Percentiles rank a stretch among this genome's conserved stretches.
phyloP scores from a whole-genome alignment of 164 flowering plant species.

The Vitis rotundifolia region DNA sequence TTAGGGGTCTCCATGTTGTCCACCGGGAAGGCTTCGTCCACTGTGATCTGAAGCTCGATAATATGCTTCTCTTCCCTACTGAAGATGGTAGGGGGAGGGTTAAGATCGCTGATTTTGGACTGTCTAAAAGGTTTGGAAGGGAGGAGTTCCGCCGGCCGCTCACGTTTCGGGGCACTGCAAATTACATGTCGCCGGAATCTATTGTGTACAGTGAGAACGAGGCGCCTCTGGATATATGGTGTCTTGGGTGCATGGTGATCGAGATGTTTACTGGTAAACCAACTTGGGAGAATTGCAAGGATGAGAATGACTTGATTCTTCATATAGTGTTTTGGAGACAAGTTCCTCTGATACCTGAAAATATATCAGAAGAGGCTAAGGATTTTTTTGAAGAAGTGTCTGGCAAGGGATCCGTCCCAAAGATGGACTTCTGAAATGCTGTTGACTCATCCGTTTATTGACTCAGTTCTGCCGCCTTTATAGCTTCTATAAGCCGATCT shows the following conservation, averaged over 20 bases:
- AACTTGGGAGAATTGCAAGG: background rate
- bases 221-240: background rate
- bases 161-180: background rate
- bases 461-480: too few species aligned
- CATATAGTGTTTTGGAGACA: too few species aligned
- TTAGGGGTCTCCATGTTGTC: background rate
- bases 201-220: background rate
- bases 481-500: too few species aligned
- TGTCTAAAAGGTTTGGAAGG: too few species aligned
- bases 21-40: background rate
- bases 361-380: conserved; percentile 48
- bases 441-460: conserved; percentile 62
- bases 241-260: conserved; percentile 2
- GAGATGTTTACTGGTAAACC: background rate
- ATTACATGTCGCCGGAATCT: conserved; percentile 6
- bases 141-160: too few species aligned
- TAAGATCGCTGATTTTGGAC: conserved; percentile 8
- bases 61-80: background rate
- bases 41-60: background rate
- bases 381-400: conserved; percentile 74
- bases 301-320: too few species aligned
- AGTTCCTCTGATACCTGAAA: too few species aligned
- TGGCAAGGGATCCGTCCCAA: conserved; percentile 47
- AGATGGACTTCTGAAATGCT: conserved; percentile 64
- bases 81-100: background rate